These are phyloP conservation scores for Alternaria sp. DNA, from an alignment of 2,329 filamentous ascomycete species.

Conservation along the genomic window DNA sequence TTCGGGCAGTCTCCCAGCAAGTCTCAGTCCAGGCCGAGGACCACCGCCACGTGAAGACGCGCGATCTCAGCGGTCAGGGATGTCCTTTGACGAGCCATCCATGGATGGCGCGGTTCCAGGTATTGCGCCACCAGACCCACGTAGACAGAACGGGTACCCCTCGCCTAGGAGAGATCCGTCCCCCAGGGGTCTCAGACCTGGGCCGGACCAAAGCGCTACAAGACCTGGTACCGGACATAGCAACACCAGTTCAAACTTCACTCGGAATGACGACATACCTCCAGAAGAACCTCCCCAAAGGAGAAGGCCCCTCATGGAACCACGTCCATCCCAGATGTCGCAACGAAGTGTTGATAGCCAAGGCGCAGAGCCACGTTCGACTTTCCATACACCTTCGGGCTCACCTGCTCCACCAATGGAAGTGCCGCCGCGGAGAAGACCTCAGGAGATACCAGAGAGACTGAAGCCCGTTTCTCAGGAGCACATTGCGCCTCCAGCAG, in stretches of 20 bases:
- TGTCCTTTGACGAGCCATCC: conserved; percentile 40
- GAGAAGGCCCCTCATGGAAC: conserved; percentile 72
- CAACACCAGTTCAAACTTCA: conserved; percentile 44
- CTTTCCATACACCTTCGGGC: conserved; percentile 37
- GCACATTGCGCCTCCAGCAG: conserved; percentile 16
- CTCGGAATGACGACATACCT: conserved; percentile 40
- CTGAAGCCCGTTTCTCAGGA: conserved; percentile 31
- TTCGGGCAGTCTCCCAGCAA: conserved; percentile 34
- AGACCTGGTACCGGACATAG: conserved; percentile 50
- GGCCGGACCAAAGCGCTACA: conserved; percentile 45
- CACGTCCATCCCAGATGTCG: conserved; percentile 39
- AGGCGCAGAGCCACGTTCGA: conserved; percentile 29
- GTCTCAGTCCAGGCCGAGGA: conserved; percentile 40
- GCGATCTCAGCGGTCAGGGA: conserved; percentile 42
- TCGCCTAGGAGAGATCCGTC: conserved; percentile 43
- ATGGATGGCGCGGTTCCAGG: conserved; percentile 33
- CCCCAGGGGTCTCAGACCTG: conserved; percentile 46
- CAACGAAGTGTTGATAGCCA: conserved; percentile 40
- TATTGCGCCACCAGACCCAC: conserved; percentile 37
- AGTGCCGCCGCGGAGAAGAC: conserved; percentile 36
- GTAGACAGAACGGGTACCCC: conserved; percentile 43
- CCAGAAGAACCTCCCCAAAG: conserved; percentile 63
- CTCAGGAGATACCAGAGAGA: conserved; percentile 43
- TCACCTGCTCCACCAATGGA: conserved; percentile 38
- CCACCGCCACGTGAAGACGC: conserved; percentile 42